Evolutionary conservation across 2,329 filamentous ascomycete genomes (phyloP).

Genomic region (Aplosporella prunicola): DNA sequence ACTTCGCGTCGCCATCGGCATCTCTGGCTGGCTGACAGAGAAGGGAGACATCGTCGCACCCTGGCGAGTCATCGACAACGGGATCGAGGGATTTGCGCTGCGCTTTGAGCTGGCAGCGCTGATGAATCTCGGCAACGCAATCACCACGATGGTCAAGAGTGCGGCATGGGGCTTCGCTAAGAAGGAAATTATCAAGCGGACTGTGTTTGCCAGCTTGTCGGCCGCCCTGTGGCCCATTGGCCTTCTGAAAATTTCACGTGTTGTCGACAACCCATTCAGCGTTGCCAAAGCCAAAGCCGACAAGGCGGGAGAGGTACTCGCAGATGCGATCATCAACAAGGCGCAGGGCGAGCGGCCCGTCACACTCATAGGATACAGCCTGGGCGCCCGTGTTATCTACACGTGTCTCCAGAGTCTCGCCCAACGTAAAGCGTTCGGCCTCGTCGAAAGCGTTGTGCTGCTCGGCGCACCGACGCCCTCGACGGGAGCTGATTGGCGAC

Average conservation of each 20-base stretch:
- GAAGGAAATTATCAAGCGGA: slow-evolving; percentile 60
- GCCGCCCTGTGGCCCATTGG: slow-evolving; percentile 43
- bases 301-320: slow-evolving; percentile 70
- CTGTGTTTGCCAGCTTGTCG: slow-evolving; percentile 37
- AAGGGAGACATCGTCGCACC: slow-evolving; percentile 62
- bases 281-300: slow-evolving; percentile 67
- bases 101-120: slow-evolving; percentile 75
- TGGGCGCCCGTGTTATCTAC: slow-evolving; percentile 75
- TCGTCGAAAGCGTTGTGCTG: slow-evolving; percentile 74
- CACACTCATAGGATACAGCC: slow-evolving; percentile 70
- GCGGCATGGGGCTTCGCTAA: slow-evolving; percentile 73
- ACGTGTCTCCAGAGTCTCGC: slow-evolving; percentile 69
- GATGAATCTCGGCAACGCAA: slow-evolving; percentile 64
- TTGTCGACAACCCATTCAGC: slow-evolving; percentile 74
- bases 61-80: slow-evolving; percentile 63
- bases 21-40: slow-evolving; percentile 71
- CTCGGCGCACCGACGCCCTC: slow-evolving; percentile 75
- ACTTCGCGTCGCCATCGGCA: slow-evolving; percentile 70
- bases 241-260: slow-evolving; percentile 39
- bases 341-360: slow-evolving; percentile 76
- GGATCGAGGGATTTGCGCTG: slow-evolving; percentile 69
- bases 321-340: slow-evolving; percentile 71
- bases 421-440: slow-evolving; percentile 68
- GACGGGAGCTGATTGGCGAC: slow-evolving; percentile 61
- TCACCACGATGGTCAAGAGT: slow-evolving; percentile 68